Evolutionary conservation across 2,329 filamentous ascomycete genomes (phyloP).

Genomic region (Phialemoniopsis sp.): DNA sequence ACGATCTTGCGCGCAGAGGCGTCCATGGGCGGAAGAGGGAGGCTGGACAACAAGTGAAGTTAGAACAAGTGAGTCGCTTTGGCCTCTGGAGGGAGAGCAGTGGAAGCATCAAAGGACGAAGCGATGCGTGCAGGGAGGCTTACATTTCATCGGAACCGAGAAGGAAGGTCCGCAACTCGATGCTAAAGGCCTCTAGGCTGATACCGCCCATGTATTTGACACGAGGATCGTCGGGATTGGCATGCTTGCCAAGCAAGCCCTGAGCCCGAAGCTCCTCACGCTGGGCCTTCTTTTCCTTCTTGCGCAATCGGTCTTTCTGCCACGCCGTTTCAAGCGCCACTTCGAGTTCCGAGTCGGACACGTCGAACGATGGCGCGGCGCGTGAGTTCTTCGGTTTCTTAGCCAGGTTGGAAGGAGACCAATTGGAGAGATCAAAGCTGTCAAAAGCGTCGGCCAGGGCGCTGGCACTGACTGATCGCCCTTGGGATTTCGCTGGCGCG

Average conservation of each 20-base stretch:
- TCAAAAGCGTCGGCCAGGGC: slow-evolving; percentile 48
- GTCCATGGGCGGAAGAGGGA: slow-evolving; percentile 80
- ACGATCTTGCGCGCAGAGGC: slow-evolving; percentile 72
- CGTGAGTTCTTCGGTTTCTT: slow-evolving; percentile 60
- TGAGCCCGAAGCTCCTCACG: slow-evolving; percentile 65
- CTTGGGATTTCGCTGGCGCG: slow-evolving; percentile 10
- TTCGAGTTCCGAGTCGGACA: slow-evolving; percentile 66
- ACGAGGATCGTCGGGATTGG: slow-evolving; percentile 54
- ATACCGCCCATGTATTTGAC: slow-evolving; percentile 73
- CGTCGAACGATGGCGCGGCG: slow-evolving; percentile 43
- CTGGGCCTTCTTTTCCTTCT: slow-evolving; percentile 65
- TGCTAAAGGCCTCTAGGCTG: slow-evolving; percentile 63
- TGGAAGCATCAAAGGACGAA: too few species aligned
- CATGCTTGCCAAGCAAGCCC: slow-evolving; percentile 59
- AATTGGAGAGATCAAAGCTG: slow-evolving; percentile 78
- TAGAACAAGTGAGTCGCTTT: too few species aligned
- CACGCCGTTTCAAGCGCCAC: slow-evolving; percentile 53
- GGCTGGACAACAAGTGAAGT: slow-evolving; percentile 36
- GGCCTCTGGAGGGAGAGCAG: too few species aligned
- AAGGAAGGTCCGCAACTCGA: slow-evolving; percentile 71
- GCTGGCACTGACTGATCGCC: slow-evolving; percentile 27
- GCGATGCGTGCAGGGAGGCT: too few species aligned
- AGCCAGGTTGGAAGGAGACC: slow-evolving; percentile 62
- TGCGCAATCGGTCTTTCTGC: slow-evolving; percentile 66
- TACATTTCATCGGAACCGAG: slow-evolving; percentile 59